Evolutionary conservation across 495 filamentous ascomycete genomes (phyloP).

Genomic region (Penicillium mononematosum): DNA sequence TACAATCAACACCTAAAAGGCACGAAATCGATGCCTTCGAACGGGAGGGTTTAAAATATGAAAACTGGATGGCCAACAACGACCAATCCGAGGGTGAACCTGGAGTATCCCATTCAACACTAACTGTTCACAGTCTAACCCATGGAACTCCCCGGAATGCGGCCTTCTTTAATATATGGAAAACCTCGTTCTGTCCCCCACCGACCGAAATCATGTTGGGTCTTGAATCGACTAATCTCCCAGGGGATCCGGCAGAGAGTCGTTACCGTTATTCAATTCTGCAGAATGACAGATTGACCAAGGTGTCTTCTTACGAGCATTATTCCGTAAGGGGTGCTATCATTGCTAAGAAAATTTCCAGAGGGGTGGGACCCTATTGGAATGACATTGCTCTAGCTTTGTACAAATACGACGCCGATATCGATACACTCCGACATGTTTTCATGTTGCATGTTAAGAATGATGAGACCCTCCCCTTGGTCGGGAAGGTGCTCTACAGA

Average conservation of each 20-base stretch:
- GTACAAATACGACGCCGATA: background rate
- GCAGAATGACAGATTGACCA: too few species aligned
- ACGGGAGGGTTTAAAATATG: fast-evolving
- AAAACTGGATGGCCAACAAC: background rate
- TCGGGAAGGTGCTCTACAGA: background rate
- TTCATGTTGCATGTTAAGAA: background rate
- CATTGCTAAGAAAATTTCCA: background rate
- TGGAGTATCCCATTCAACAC: background rate
- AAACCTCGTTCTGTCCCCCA: background rate
- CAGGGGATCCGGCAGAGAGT: background rate
- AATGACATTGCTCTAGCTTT: background rate
- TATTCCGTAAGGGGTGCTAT: background rate
- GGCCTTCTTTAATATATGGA: too few species aligned
- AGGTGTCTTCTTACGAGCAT: background rate
- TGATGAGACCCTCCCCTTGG: background rate
- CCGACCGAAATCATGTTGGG: background rate
- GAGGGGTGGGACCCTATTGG: background rate
- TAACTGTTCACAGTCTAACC: background rate
- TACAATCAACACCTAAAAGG: background rate
- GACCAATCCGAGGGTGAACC: too few species aligned
- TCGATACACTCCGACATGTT: background rate
- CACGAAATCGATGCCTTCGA: fast-evolving
- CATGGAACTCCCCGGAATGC: background rate
- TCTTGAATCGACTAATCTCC: background rate
- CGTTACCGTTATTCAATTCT: too few species aligned